Evolutionary conservation across 2,329 filamentous ascomycete species (phyloP), one percentile per base, ranked within the genome.

Genomic region (Pseudogymnoascus sp.): DNA sequence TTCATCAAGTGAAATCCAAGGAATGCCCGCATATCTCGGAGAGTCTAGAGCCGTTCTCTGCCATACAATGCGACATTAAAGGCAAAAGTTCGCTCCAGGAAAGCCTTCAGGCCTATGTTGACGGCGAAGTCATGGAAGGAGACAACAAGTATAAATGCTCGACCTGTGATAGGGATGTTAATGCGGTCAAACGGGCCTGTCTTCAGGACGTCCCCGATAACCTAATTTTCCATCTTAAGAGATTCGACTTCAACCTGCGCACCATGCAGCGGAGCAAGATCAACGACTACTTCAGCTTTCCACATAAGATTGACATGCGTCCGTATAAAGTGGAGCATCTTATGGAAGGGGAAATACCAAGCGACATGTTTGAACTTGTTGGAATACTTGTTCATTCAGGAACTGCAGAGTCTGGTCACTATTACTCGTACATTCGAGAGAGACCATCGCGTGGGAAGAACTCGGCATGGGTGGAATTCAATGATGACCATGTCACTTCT

Each of bases 101-200:
- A 67, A 97, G 94, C 70, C 79, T 99, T 12, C 86, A 92, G 68
- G 91, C 93, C n/a, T 97, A 96, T 72, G 92, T 97, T 10, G 90
- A 95, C 71, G 94, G 94, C 3, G 94, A 99, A 74, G 86, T 94
- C 36, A 92, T 99, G 88, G 91, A 96, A 79, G 94, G 95, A 67
- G 92, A 96, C 69, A 97, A 99, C 78, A 97, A 96, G 76, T 99
- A 97, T 79, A 96, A 95, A 67, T 99, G 94, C 75, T 92, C 92
- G 31, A 88, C 85, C 4, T 99, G 94, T 72, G 89, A 91, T 65
- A 84, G 85, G 9, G 89, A 94, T 69, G 94, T 99, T 13, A 89
- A 97, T 74, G 94, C 94, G 18, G 90, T 97, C 67, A 97, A 96
- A 74, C 84, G 88, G 69, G 89, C 92, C 10, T 97, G 93, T 69